Evolutionary conservation across 345 rosid genomes (phyloP).

Genomic region (Cardamine resedifolia): DNA sequence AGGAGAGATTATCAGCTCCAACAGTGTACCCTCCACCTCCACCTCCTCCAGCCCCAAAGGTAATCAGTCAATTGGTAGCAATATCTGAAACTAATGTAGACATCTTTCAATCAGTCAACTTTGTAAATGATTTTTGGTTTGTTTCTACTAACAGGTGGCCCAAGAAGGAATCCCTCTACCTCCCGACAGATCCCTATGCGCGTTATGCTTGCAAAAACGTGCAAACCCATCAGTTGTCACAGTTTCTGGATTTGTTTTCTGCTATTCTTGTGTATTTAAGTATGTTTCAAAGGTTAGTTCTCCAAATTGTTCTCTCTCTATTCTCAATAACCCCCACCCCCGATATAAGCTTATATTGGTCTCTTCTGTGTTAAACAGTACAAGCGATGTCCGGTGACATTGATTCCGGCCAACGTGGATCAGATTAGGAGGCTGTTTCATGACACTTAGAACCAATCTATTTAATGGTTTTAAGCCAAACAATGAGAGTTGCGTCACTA

Average conservation of each 20-base stretch:
- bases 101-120: neutral
- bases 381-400: conserved; percentile 84
- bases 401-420: conserved; percentile 76
- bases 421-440: conserved; percentile 94
- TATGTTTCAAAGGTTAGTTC: conserved; percentile 77
- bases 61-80: conserved; percentile 28
- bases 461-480: conserved; percentile 17
- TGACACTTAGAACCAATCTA: conserved; percentile 49
- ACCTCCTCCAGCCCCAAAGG: conserved; percentile 94
- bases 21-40: conserved; percentile 98
- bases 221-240: conserved; percentile 94
- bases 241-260: conserved; percentile 92
- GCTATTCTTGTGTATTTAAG: conserved; percentile 93
- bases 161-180: conserved; percentile 88
- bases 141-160: conserved; percentile 54
- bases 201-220: conserved; percentile 90
- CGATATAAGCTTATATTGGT: conserved; percentile 6
- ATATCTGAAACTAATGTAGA: conserved; percentile 9
- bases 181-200: conserved; percentile 71
- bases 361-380: conserved; percentile 49
- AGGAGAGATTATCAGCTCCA: conserved; percentile 98
- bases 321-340: neutral
- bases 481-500: neutral
- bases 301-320: neutral
- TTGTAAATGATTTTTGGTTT: conserved; percentile 5